Conservation (phyloP, 2,329 filamentous ascomycete genomes). For the Dactylellina cionopaga region DNA sequence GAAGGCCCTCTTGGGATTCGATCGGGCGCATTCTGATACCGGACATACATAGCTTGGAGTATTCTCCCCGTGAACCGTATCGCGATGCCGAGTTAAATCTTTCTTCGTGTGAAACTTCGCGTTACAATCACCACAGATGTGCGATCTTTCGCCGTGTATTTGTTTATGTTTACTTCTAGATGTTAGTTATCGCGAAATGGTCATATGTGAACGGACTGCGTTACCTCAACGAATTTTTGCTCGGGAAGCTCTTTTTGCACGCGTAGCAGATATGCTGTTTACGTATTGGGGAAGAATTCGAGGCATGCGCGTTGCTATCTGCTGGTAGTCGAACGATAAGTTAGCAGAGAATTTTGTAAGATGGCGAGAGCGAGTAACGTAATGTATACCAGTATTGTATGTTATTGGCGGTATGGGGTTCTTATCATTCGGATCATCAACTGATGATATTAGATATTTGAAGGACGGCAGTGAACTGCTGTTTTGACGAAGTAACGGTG, state of each 20-base stretch:
- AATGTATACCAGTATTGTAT: slow-evolving; percentile 26
- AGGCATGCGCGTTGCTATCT: slow-evolving; percentile 27
- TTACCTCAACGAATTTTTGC: slow-evolving; percentile 38
- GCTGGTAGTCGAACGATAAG: no score
- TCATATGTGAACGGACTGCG: no score
- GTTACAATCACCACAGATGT: slow-evolving; percentile 39
- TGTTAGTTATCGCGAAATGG: no score
- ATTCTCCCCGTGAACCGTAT: slow-evolving; percentile 43
- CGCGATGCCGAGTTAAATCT: slow-evolving; percentile 40
- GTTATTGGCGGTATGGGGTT: slow-evolving; percentile 38
- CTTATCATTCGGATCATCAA: slow-evolving; percentile 48
- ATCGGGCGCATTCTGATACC: slow-evolving; percentile 34
- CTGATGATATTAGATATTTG: slow-evolving; percentile 42
- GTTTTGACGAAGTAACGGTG: slow-evolving; percentile 25
- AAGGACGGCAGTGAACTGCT: slow-evolving; percentile 37
- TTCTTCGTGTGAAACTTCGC: slow-evolving; percentile 52
- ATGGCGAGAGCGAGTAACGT: no score
- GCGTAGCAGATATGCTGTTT: slow-evolving; percentile 45
- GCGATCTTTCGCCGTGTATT: slow-evolving; percentile 43
- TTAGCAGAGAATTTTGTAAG: no score
- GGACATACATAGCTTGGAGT: slow-evolving; percentile 41
- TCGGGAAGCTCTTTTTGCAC: slow-evolving; percentile 44
- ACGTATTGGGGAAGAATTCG: slow-evolving; percentile 33
- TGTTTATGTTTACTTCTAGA: slow-evolving; percentile 52
- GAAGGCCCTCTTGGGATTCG: slow-evolving; percentile 36